These are phyloP conservation scores for Lachancea mirantina DNA, from an alignment of 805 yeast species.

Conservation along the genomic window DNA sequence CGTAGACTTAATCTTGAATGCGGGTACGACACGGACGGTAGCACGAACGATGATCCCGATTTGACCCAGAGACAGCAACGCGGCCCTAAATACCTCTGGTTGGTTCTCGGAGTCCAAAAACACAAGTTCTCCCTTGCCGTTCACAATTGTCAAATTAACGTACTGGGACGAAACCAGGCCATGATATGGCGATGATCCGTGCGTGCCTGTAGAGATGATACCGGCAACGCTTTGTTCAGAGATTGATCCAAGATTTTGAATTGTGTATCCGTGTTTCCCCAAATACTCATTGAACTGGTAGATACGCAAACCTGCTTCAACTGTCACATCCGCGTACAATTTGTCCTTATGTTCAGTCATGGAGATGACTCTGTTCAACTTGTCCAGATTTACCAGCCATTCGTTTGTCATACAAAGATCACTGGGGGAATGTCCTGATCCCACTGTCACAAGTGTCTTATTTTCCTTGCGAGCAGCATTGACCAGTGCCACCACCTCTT, in stretches of 20 bases:
- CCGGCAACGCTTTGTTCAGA: conserved; percentile 93
- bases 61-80: conserved; percentile 79
- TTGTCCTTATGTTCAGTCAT: conserved; percentile 46
- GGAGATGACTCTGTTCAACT: conserved; percentile 49
- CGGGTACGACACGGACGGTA: conserved; percentile 77
- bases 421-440: conserved; percentile 94
- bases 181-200: conserved; percentile 90
- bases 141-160: conserved; percentile 67
- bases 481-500: conserved; percentile 64
- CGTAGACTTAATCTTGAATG: conserved; percentile 68
- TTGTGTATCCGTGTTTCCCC: conserved; percentile 58
- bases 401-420: conserved; percentile 80
- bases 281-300: conserved; percentile 65
- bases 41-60: conserved; percentile 84
- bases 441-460: conserved; percentile 75
- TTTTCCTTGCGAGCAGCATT: conserved; percentile 50
- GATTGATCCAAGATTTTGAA: conserved; percentile 90
- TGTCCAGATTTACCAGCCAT: conserved; percentile 85
- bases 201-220: conserved; percentile 94
- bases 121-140: conserved; percentile 67
- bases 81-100: conserved; percentile 68
- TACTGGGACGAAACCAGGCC: conserved; percentile 85
- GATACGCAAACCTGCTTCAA: conserved; percentile 87
- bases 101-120: conserved; percentile 45
- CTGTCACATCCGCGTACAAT: conserved; percentile 78